phyloP scores from a whole-genome alignment of 208 protist species.

The Acanthamoeba royreba region DNA sequence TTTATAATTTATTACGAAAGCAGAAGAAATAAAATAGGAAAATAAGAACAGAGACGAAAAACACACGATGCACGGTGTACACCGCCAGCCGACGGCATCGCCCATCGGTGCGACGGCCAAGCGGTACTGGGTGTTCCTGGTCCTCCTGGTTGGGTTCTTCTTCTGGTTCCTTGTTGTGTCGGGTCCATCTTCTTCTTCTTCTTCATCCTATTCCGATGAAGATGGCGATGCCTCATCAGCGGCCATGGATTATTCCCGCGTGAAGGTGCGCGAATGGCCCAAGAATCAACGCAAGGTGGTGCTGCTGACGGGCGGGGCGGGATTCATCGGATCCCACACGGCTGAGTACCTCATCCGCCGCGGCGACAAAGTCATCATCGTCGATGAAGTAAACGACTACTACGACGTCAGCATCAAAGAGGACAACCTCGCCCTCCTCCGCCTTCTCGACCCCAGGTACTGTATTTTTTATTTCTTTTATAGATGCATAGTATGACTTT shows the following conservation, averaged over 20 bases:
- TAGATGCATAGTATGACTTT: too few relatives aligned
- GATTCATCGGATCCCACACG: conserved; percentile 40
- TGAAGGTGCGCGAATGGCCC: background rate
- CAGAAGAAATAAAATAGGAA: too few relatives aligned
- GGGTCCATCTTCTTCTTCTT: background rate
- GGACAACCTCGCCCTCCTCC: conserved; percentile 4
- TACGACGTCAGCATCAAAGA: conserved; percentile 40
- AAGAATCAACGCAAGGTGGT: background rate
- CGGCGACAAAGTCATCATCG: conserved; percentile 39
- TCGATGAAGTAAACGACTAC: conserved; percentile 49
- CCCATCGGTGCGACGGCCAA: too few relatives aligned
- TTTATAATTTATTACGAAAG: too few relatives aligned
- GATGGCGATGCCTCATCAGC: background rate
- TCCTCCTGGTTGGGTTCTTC: background rate
- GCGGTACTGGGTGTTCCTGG: too few relatives aligned
- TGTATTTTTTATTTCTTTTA: background rate
- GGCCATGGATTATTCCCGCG: background rate
- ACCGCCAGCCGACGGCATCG: too few relatives aligned
- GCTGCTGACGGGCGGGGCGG: conserved; percentile 33
- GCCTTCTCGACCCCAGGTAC: background rate
- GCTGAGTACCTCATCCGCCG: background rate
- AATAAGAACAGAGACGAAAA: too few relatives aligned
- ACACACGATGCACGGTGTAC: too few relatives aligned
- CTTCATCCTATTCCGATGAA: background rate
- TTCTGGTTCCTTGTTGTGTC: background rate